phyloP scores from a whole-genome alignment of 164 flowering plant species.

The Litsea cubeba region DNA sequence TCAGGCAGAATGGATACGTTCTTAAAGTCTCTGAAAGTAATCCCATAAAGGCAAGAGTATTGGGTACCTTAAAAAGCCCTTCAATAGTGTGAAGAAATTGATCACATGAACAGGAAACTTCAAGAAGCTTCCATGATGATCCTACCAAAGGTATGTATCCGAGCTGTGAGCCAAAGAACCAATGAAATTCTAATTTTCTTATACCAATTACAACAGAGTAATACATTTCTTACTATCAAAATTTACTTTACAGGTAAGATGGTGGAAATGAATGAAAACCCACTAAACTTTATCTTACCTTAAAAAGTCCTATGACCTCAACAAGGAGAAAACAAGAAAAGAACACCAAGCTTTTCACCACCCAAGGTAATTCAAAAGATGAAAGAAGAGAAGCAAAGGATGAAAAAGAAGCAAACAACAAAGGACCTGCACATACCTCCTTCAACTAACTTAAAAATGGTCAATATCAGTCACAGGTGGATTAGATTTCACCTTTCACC shows the following conservation, averaged over 20 bases:
- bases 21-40: no score
- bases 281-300: conserved; percentile 41
- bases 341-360: conserved; percentile 9
- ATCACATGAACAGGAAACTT: neutral
- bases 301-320: conserved; percentile 22
- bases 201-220: conserved; percentile 43
- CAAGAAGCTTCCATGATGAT: neutral
- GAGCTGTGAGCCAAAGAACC: neutral
- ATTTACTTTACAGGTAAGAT: conserved; percentile 54
- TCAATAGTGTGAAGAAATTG: no score
- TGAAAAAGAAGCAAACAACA: conserved; percentile 8
- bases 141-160: neutral
- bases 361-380: conserved; percentile 1
- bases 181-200: conserved; percentile 15
- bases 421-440: conserved; percentile 36
- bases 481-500: conserved; percentile 19
- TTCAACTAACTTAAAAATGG: conserved; percentile 24
- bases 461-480: conserved; percentile 34
- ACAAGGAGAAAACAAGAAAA: conserved; percentile 13
- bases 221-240: conserved; percentile 39
- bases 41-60: no score
- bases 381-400: conserved; percentile 13
- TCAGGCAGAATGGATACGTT: no score
- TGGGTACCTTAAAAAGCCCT: no score
- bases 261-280: conserved; percentile 24